These are phyloP conservation scores for Entonaema liquescens DNA, from an alignment of 495 filamentous ascomycete species.

Conservation along the genomic window DNA sequence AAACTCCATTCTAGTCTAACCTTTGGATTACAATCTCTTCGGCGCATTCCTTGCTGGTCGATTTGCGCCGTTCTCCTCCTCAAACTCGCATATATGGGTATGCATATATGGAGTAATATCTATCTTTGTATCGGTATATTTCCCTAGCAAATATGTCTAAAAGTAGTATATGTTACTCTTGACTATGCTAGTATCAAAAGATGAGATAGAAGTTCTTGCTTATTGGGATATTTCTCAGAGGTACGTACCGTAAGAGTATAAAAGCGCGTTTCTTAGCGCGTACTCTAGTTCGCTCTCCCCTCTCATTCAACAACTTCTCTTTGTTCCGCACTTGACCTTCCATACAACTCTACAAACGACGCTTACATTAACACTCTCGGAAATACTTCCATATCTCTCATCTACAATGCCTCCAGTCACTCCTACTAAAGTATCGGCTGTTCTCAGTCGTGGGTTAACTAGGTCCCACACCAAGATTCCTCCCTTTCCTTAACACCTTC, in stretches of 20 bases:
- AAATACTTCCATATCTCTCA: conserved; percentile 2
- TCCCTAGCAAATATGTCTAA: neutral
- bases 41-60: conserved; percentile 7
- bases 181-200: neutral
- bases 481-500: conserved; percentile 28
- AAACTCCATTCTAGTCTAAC: neutral
- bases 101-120: conserved; percentile 1
- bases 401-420: conserved; percentile 22
- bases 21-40: neutral
- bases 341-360: neutral
- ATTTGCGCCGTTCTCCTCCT: conserved; percentile 19
- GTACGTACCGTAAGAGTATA: neutral
- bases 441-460: conserved; percentile 42
- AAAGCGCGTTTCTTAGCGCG: neutral
- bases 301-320: conserved; percentile 12
- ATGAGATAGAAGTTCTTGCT: neutral
- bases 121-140: conserved; percentile 3
- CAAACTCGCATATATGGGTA: conserved; percentile 19
- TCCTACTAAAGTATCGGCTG: conserved; percentile 35
- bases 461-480: conserved; percentile 27
- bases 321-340: conserved; percentile 12
- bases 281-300: neutral
- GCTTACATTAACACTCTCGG: too few species aligned
- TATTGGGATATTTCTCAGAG: conserved; percentile 14
- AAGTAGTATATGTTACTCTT: neutral